Conservation (phyloP, 768 basidiomycete species). For the Mycena olivaceomarginata region DNA sequence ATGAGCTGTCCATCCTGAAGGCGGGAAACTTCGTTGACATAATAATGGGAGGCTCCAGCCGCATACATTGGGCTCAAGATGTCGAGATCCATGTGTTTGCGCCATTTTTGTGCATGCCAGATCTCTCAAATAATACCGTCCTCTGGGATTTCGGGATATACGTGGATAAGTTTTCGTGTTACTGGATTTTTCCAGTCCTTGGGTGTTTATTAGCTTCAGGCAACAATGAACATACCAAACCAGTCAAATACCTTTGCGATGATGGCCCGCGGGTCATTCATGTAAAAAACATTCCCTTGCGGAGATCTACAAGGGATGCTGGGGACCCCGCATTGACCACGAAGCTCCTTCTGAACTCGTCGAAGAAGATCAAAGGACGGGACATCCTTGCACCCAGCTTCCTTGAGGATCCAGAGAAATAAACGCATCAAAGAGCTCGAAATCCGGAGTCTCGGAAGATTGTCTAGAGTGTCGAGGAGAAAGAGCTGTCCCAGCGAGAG, state of each 20-base stretch:
- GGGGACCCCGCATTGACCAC: background rate
- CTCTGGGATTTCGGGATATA: slow-evolving; percentile 22
- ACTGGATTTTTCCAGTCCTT: slow-evolving; percentile 20
- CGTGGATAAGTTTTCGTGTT: background rate
- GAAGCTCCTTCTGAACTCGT: background rate
- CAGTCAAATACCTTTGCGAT: background rate
- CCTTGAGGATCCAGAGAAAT: slow-evolving; percentile 35
- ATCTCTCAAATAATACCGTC: slow-evolving; percentile 12
- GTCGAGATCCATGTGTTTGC: slow-evolving; percentile 11
- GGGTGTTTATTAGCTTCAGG: background rate
- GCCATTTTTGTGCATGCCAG: slow-evolving; percentile 8
- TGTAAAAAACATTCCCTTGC: slow-evolving; percentile 11
- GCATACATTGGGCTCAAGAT: slow-evolving; percentile 5
- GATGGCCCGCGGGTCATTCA: slow-evolving; percentile 10
- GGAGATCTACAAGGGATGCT: background rate
- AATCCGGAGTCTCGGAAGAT: slow-evolving; percentile 29
- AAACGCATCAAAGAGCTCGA: slow-evolving; percentile 34
- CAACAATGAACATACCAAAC: background rate
- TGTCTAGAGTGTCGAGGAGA: slow-evolving; percentile 35
- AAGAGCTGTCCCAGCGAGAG: slow-evolving; percentile 17
- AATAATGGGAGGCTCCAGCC: background rate
- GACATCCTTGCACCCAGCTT: slow-evolving; percentile 15
- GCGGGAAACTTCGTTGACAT: background rate
- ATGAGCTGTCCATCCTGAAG: background rate
- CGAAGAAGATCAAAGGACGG: slow-evolving; percentile 32